Conservation (phyloP, 2,329 filamentous ascomycete genomes). For the Aspergillus proliferans region DNA sequence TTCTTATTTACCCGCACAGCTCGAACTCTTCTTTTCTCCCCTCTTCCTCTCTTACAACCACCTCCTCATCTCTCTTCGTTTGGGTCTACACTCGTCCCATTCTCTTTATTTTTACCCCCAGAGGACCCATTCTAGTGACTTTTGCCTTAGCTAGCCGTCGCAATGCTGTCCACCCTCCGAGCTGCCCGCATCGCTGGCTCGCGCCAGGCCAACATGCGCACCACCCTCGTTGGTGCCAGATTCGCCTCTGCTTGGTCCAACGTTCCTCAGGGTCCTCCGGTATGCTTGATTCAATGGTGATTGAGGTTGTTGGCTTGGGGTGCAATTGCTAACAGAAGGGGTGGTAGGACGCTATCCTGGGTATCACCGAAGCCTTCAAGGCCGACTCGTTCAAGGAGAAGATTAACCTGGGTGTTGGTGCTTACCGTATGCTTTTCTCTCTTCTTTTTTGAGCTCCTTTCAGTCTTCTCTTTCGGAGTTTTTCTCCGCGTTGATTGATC, state of each 20-base stretch:
- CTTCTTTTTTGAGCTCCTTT: not conserved
- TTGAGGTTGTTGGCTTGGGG: conserved; percentile 2
- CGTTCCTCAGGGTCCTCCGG: conserved; percentile 88
- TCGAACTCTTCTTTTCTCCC: not conserved
- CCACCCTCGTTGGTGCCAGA: conserved; percentile 42
- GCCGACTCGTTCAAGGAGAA: conserved; percentile 88
- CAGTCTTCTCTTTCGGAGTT: not conserved
- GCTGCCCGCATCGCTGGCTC: conserved; percentile 36
- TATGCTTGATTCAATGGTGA: conserved; percentile 46
- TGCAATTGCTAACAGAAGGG: conserved; percentile 20
- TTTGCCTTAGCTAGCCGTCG: conserved; percentile 4
- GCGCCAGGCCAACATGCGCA: conserved; percentile 35
- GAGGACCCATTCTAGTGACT: not conserved
- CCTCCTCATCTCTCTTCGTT: conserved; percentile 2
- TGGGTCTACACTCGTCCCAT: conserved; percentile 3
- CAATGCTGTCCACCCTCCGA: conserved; percentile 44
- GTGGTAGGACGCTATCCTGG: conserved; percentile 41
- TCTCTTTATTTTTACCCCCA: conserved; percentile 3
- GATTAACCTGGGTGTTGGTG: conserved; percentile 97
- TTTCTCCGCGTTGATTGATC: not conserved
- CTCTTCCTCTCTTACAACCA: not conserved
- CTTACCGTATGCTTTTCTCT: conserved; percentile 62
- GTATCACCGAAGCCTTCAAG: conserved; percentile 96
- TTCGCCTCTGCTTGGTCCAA: conserved; percentile 81
- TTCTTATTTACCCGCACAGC: conserved; percentile 10